Evolutionary conservation across 2,329 filamentous ascomycete species (phyloP).

Genomic region (Pseudogymnoascus sp.): DNA sequence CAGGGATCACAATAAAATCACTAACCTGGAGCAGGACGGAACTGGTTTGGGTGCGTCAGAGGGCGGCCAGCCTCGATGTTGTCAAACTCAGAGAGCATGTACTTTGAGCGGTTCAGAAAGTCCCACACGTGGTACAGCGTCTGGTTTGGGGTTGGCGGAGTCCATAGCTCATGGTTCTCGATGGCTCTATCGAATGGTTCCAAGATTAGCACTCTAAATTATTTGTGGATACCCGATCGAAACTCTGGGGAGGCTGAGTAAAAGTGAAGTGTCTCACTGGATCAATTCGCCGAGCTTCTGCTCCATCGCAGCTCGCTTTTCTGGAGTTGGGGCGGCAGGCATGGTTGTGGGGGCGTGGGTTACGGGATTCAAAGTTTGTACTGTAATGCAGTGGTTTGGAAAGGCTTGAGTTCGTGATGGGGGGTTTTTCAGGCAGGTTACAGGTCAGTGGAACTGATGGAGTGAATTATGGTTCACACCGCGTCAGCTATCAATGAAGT

Average conservation of each 20-base stretch:
- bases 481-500: slow-evolving; percentile 1
- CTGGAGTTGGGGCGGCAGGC: not conserved
- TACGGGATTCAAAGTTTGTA: not conserved
- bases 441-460: not conserved
- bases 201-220: slow-evolving; percentile 1
- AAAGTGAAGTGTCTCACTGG: not conserved
- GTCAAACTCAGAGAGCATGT: slow-evolving; percentile 37
- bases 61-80: slow-evolving; percentile 31
- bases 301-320: not conserved
- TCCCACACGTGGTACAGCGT: slow-evolving; percentile 36
- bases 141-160: slow-evolving; percentile 23
- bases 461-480: slow-evolving; percentile 2
- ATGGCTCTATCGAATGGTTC: slow-evolving; percentile 16
- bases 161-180: slow-evolving; percentile 18
- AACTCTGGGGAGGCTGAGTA: slow-evolving; percentile 1
- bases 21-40: slow-evolving; percentile 20
- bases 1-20: not conserved
- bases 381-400: not conserved
- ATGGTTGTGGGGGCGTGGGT: not conserved
- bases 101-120: slow-evolving; percentile 35
- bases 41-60: slow-evolving; percentile 32
- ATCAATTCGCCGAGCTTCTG: not conserved
- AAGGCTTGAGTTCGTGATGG: not conserved
- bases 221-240: slow-evolving; percentile 1
- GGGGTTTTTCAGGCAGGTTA: not conserved